A percentile compares a stretch with the other conserved stretches of the same genome.
Evolutionary conservation across 768 basidiomycete genomes (phyloP).

Genomic region (Termitomyces titanicus): DNA sequence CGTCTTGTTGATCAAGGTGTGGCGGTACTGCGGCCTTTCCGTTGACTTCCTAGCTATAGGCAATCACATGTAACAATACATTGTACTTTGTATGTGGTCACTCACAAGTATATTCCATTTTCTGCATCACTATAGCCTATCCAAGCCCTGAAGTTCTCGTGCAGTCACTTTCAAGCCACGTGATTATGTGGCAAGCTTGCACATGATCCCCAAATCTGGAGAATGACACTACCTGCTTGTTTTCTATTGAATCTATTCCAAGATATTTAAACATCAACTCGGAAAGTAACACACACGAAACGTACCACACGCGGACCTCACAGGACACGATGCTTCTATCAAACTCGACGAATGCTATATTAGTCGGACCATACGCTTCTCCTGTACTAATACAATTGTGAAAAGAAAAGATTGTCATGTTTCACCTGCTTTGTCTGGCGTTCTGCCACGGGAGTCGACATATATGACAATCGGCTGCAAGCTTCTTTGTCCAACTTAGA

Average conservation of each 20-base stretch:
- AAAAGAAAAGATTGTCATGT: neutral
- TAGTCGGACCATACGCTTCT: neutral
- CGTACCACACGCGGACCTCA: neutral
- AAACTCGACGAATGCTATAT: neutral
- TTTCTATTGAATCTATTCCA: neutral
- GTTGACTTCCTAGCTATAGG: neutral
- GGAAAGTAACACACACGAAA: neutral
- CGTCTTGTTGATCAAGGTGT: constrained; percentile 9
- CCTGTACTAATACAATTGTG: neutral
- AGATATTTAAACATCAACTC: no score
- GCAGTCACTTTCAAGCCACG: no score
- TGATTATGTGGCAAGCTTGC: neutral
- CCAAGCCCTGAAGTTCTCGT: no score
- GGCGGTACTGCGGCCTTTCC: neutral
- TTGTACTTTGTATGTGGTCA: neutral
- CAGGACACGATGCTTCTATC: neutral
- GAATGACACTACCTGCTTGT: neutral
- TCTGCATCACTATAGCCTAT: neutral
- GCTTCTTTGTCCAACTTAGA: neutral
- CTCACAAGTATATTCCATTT: neutral
- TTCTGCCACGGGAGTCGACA: neutral
- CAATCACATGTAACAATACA: neutral
- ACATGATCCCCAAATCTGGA: no score
- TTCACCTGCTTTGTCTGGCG: neutral
- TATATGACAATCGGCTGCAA: neutral